Evolutionary conservation across 1,284 basidiomycete species (phyloP), one percentile per base, ranked within the genome.

Genomic region (Puccinia horiana): DNA sequence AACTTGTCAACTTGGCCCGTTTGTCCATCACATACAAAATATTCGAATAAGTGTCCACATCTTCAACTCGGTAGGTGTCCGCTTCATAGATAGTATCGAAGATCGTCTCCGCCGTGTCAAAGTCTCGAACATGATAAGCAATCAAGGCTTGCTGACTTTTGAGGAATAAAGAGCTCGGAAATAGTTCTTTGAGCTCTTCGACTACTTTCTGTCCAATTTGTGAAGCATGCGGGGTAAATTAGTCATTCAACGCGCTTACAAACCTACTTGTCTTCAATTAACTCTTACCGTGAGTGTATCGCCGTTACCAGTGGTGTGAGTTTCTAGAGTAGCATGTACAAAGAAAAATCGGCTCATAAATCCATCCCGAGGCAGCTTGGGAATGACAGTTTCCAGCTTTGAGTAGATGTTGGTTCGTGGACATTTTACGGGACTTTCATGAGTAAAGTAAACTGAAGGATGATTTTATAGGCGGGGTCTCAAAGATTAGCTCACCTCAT

Each of bases 1-100:
- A 90, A 86, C 92, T 92, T 18, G 95, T 95, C 47, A 99, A 89
- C 86, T 96, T 95, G 44, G 94, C 89, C 56, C 91, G 90, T 85
- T 94, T 94, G 85, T 96, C 93, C 81, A 94, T 94, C 6, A 99
- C 94, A 87, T 98, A 99, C 58, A 99, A 90, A 85, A 98, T 96
- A 86, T 99, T 98, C 80, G 95, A 97, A 87, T 94, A 96, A 77
- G 98, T 92, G 86, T 98, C 96, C 76, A 99, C 92, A 85, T 98
- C 94, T 84, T 99, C 97, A 83, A 98, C 91, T 35, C 96, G 91
- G 88, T 92, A 93, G 4, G 96, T 96, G 86, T 98, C 96, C 58
- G 92, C 86, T 5, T 89, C 87, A 67, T 94, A 90, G 40, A 98
- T 93, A 83, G 90, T 90, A 85, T 95, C 92, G 86, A 96, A 98